A percentile compares a stretch with the other conserved stretches of the same genome.
These are phyloP conservation scores for Astragalus membranaceus DNA, from an alignment of 306 rosid genomes.

Conservation along the genomic window DNA sequence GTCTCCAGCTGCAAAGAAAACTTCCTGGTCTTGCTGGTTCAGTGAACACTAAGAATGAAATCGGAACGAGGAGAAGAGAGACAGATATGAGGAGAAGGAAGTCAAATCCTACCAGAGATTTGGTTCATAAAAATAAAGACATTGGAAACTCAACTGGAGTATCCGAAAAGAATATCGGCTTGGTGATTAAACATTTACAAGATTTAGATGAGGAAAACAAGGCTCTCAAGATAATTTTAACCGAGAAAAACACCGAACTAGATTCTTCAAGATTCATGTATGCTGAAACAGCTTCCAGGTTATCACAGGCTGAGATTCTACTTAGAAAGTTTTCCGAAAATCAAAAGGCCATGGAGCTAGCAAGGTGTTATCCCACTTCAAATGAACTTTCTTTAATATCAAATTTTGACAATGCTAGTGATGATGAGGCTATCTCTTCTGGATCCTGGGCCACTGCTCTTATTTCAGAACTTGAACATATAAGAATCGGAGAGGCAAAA, in stretches of 20 bases:
- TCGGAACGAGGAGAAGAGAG: constrained; percentile 32
- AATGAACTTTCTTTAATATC: constrained; percentile 36
- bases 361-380: constrained; percentile 27
- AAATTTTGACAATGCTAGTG: constrained; percentile 40
- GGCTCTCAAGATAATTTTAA: constrained; percentile 50
- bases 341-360: constrained; percentile 39
- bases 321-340: constrained; percentile 37
- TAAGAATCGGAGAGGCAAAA: constrained; percentile 40
- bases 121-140: constrained; percentile 29
- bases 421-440: constrained; percentile 53
- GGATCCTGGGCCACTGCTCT: constrained; percentile 62
- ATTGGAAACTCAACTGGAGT: constrained; percentile 35
- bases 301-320: constrained; percentile 47
- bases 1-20: constrained; percentile 36
- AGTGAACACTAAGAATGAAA: constrained; percentile 35
- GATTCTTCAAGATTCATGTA: constrained; percentile 46
- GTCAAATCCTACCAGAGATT: constrained; percentile 38
- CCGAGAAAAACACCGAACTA: constrained; percentile 38
- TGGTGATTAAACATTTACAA: constrained; percentile 46
- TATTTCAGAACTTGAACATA: constrained; percentile 44
- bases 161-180: constrained; percentile 25
- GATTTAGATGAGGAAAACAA: constrained; percentile 69
- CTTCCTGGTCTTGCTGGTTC: constrained; percentile 29
- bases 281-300: constrained; percentile 51
- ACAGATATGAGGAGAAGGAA: constrained; percentile 44